Conservation (phyloP, 129 eudicot genomes). For the Dittrichia graveolens region DNA sequence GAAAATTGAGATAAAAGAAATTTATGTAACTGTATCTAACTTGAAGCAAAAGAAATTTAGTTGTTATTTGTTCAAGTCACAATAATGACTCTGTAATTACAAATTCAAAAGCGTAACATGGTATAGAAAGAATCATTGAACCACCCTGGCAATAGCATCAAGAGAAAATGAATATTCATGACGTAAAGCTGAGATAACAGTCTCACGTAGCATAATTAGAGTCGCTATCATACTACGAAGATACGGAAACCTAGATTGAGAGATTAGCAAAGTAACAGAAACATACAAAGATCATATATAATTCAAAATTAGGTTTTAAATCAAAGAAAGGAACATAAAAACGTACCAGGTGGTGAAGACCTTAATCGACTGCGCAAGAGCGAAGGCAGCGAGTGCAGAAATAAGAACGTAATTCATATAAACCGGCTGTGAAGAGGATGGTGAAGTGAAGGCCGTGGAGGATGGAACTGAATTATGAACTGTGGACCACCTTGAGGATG, state of each 20-base stretch:
- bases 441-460: background rate
- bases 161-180: conserved; percentile 6
- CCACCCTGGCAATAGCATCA: background rate
- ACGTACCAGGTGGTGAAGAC: conserved; percentile 73
- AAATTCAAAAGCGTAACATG: conserved; percentile 4
- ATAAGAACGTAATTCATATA: conserved; percentile 65
- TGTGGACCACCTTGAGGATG: conserved; percentile 25
- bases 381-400: conserved; percentile 74
- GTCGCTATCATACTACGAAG: conserved; percentile 9
- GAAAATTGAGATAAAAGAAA: background rate
- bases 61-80: background rate
- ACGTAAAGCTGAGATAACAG: conserved; percentile 18
- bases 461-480: conserved; percentile 25
- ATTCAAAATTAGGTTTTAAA: background rate
- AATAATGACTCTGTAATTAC: background rate
- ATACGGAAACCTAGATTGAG: background rate
- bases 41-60: background rate
- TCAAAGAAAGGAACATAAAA: background rate
- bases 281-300: no score
- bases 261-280: background rate
- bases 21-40: background rate
- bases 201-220: background rate
- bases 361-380: conserved; percentile 76
- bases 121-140: background rate
- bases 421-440: conserved; percentile 33